Percentiles rank a stretch among this genome's conserved stretches.
These are phyloP conservation scores for Lipomyces orientalis DNA, from an alignment of 805 yeast genomes.

Conservation along the genomic window DNA sequence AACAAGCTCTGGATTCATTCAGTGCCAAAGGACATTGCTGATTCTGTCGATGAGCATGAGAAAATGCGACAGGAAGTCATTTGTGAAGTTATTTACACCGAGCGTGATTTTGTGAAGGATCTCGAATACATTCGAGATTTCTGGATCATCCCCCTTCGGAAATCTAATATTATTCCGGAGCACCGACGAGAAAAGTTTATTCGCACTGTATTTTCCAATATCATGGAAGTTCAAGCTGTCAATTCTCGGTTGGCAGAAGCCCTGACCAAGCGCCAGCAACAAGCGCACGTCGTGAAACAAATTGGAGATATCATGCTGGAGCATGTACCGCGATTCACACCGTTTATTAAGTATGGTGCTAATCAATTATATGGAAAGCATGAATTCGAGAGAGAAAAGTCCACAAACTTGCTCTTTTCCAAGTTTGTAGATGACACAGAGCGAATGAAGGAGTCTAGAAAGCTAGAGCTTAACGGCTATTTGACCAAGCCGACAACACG, in stretches of 20 bases:
- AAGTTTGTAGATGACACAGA: slow-evolving; percentile 91
- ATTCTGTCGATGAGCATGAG: slow-evolving; percentile 78
- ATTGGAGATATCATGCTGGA: slow-evolving; percentile 89
- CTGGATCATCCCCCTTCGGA: slow-evolving; percentile 89
- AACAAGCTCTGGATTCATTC: slow-evolving; percentile 93
- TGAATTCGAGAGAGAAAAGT: slow-evolving; percentile 91
- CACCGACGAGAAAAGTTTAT: slow-evolving; percentile 89
- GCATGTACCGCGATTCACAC: slow-evolving; percentile 84
- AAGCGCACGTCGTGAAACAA: slow-evolving; percentile 79
- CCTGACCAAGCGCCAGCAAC: slow-evolving; percentile 82
- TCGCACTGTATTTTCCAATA: slow-evolving; percentile 88
- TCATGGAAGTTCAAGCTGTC: slow-evolving; percentile 81
- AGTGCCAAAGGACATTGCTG: slow-evolving; percentile 79
- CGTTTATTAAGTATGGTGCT: slow-evolving; percentile 91
- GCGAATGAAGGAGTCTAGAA: slow-evolving; percentile 80
- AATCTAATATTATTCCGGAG: slow-evolving; percentile 85
- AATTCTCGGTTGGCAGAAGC: slow-evolving; percentile 89
- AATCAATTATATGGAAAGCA: slow-evolving; percentile 94
- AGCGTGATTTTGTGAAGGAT: slow-evolving; percentile 93
- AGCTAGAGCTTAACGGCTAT: slow-evolving; percentile 90
- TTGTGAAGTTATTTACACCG: slow-evolving; percentile 91
- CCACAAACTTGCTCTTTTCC: slow-evolving; percentile 89
- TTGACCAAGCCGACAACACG: slow-evolving; percentile 94
- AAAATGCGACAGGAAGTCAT: slow-evolving; percentile 94
- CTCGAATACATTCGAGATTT: slow-evolving; percentile 90